phyloP scores from a whole-genome alignment of 31 red algal genomes.

The Asparagopsis taxiformis region DNA sequence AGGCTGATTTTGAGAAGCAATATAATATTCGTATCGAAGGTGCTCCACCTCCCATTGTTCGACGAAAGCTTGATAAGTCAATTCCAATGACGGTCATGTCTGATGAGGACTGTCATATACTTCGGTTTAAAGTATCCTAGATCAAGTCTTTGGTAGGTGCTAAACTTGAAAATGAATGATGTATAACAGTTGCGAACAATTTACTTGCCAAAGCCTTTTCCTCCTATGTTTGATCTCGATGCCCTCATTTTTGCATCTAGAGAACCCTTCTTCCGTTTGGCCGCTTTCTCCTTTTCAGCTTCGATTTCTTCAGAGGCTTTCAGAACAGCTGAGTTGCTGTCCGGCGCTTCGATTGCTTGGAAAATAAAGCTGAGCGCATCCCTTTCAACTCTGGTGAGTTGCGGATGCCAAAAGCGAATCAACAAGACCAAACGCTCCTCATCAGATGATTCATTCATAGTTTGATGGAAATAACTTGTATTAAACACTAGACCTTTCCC shows the following conservation, averaged over 20 bases:
- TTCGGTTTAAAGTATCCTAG: conserved; percentile 45
- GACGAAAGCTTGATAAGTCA: conserved; percentile 60
- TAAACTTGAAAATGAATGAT: too few species aligned
- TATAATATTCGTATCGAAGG: conserved; percentile 28
- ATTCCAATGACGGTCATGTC: conserved; percentile 31
- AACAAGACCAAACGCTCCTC: conserved; percentile 70
- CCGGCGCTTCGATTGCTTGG: conserved; percentile 63
- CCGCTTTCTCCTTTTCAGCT: too few species aligned
- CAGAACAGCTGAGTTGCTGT: conserved; percentile 22
- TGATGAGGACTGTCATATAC: conserved; percentile 31
- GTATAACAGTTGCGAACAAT: background rate
- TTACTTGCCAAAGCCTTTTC: conserved; percentile 28
- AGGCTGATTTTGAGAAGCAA: conserved; percentile 59
- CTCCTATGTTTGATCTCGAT: background rate
- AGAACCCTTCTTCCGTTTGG: too few species aligned
- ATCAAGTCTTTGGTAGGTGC: too few species aligned
- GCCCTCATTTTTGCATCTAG: background rate
- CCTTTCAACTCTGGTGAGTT: conserved; percentile 59
- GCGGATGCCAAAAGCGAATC: conserved; percentile 86
- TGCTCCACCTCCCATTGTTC: conserved; percentile 33
- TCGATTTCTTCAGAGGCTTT: conserved; percentile 28
- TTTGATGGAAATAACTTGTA: conserved; percentile 81
- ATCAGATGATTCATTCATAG: conserved; percentile 67
- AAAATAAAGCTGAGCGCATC: conserved; percentile 74
- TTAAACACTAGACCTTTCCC: conserved; percentile 87